These are phyloP conservation scores for Dioscorea alata DNA, from an alignment of 106 monocot species.

Conservation along the genomic window DNA sequence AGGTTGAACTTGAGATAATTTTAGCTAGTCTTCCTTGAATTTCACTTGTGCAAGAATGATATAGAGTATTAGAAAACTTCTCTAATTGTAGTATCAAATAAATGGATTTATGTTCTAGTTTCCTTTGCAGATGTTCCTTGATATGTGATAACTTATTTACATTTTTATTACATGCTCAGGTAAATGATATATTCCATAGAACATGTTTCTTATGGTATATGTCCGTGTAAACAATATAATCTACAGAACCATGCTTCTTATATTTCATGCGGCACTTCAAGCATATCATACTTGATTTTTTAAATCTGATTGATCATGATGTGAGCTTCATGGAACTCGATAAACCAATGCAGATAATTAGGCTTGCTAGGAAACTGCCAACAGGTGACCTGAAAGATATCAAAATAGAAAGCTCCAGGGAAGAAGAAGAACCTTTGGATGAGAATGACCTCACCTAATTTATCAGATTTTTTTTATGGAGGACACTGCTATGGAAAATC, in stretches of 20 bases:
- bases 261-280: too few species aligned
- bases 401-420: conserved; percentile 22
- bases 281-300: not conserved
- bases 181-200: not conserved
- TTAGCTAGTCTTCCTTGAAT: too few species aligned
- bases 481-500: not conserved
- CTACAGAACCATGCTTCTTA: too few species aligned
- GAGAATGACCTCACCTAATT: conserved; percentile 84
- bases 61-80: too few species aligned
- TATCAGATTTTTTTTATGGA: not conserved
- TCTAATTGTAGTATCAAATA: too few species aligned
- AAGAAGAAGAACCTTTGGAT: conserved; percentile 48
- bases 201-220: not conserved
- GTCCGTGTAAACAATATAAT: not conserved
- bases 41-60: too few species aligned
- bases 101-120: too few species aligned
- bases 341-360: conserved; percentile 55
- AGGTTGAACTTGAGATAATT: too few species aligned
- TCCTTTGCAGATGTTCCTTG: too few species aligned
- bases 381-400: conserved; percentile 69
- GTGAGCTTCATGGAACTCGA: not conserved
- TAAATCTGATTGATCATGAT: not conserved
- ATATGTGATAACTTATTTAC: too few species aligned
- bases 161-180: not conserved
- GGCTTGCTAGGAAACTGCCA: conserved; percentile 84